Base-by-base conservation (phyloP, 2,329 filamentous ascomycete species). In the Aspergillus fumigatiaffinis region DNA sequence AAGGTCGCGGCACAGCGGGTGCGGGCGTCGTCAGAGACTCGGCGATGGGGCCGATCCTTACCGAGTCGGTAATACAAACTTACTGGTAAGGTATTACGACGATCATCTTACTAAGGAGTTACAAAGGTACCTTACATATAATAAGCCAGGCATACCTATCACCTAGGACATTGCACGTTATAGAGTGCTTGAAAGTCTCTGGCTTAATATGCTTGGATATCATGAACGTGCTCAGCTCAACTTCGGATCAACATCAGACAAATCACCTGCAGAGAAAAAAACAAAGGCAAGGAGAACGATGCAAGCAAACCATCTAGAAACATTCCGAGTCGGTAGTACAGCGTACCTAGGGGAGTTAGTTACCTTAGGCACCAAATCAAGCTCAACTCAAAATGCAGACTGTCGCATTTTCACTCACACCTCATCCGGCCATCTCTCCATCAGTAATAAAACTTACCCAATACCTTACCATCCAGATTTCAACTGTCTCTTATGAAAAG, bases 1-100 rank as follows among this genome's bases (percentile, higher is more conserved):
- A 66, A 66, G 61, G 55, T 64, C 58, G 58, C 54, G 56, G 55
- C 58, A 61, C 59, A 51, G 59, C 60, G 58, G 57, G 51, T 60
- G 57, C 57, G 54, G 55, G 60, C 52, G 59, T 60, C 59, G 56
- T 59, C 59, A 60, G 51, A 58, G 59, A 59, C 59, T 60, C 59
- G 59, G 53, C 54, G 51, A 51, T 59, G 52, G 52, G 52, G 55
- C 57, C 58, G 58, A 58, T 53, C 55, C 42, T 47, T 26, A 35
- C 32, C 32, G 4, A 35, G 32, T 35, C 32, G 32, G 32, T 35
- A 35, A 6, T 32, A 35, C 28, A 29, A 12, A 12, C 3, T 29
- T 29, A 29, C 28, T 4, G 0, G 28, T 29, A 29, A 29, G 28
- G 28, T 29, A 29, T 29, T 29, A 29, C 28, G 1, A 10, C 1